Evolutionary conservation across 1,284 basidiomycete species (phyloP), one percentile per base, ranked within the genome.

Genomic region (Microbotryum scabiosae): DNA sequence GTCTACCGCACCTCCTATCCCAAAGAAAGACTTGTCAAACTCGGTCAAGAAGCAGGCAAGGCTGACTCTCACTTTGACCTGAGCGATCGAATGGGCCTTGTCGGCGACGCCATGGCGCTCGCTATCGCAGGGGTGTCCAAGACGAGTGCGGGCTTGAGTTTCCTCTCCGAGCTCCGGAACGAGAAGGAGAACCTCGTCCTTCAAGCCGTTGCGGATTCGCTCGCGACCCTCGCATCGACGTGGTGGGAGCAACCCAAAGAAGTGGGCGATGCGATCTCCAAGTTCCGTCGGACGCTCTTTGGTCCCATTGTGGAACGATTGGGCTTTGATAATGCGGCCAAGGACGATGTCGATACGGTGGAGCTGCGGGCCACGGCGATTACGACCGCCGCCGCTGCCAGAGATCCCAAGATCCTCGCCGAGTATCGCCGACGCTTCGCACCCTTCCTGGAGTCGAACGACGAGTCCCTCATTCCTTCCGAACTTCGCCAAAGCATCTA

Each of bases 1-100:
- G 89, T 96, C 70, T 97, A 88, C 75, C 88, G 92, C 54, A 91
- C 96, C 41, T 78, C 87, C 26, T 98, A 98, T 76, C 82, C 86
- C 20, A 83, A 88, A 36, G 87, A 90, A 70, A 82, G 88, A 43
- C 81, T 96, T 23, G 78, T 79, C 45, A 84, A 84, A 73, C 87
- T 97, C 62, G 91, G 87, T 18, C 76, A 80, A 49, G 88, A 91
- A 72, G 88, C 89, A 3, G 81, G 84, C 18, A 84, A 83, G 72
- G 70, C 78, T 25, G 74, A 83, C 61, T 82, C 84, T 14, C 76
- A 80, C 16, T 91, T 96, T 77, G 82, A 85, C 6, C 78, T 90
- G 59, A 56, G 61, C 9, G 65, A 65, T 28, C 62, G 75, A 21
- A 70, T 77, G 54, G 76, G 76, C 44, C 72, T 77, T 9, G 71